Percentiles rank a stretch among this genome's conserved stretches.
Evolutionary conservation across 2,329 filamentous ascomycete species (phyloP).

Genomic region (Penicillium polonicum): DNA sequence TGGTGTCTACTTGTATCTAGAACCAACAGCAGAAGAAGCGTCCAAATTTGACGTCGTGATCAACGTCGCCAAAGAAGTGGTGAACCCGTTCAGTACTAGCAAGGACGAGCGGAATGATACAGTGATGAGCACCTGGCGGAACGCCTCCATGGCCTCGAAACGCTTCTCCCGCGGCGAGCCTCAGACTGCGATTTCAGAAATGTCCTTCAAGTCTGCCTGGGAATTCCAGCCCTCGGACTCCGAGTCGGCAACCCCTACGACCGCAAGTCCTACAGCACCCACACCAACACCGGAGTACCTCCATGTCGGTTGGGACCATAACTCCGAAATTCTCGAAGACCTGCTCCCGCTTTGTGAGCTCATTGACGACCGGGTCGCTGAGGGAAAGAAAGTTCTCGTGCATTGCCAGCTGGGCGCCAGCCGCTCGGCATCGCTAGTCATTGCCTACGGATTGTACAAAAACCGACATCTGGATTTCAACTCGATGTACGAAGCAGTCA

Average conservation of each 20-base stretch:
- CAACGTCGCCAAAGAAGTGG: constrained; percentile 65
- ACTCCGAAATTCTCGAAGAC: constrained; percentile 65
- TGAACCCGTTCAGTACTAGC: constrained; percentile 54
- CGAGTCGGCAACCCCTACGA: constrained; percentile 30
- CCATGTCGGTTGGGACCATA: constrained; percentile 66
- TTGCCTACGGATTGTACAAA: constrained; percentile 65
- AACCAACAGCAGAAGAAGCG: constrained; percentile 61
- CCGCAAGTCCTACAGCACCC: constrained; percentile 31
- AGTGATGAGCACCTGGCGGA: constrained; percentile 50
- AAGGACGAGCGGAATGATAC: constrained; percentile 35
- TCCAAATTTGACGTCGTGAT: constrained; percentile 62
- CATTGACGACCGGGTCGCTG: constrained; percentile 58
- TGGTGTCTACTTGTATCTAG: constrained; percentile 61
- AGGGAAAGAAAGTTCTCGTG: constrained; percentile 61
- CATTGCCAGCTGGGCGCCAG: constrained; percentile 67
- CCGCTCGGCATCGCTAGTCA: constrained; percentile 64
- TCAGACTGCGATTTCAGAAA: constrained; percentile 46
- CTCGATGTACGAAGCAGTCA: constrained; percentile 63
- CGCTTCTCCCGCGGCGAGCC: constrained; percentile 42
- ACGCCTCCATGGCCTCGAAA: constrained; percentile 41
- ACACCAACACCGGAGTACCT: constrained; percentile 59
- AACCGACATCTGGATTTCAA: constrained; percentile 62
- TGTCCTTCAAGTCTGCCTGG: constrained; percentile 52
- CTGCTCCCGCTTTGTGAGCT: constrained; percentile 59
- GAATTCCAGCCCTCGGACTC: constrained; percentile 39